Conservation (phyloP, 1,139 yeast species). For the Lodderomyces elongisporus region DNA sequence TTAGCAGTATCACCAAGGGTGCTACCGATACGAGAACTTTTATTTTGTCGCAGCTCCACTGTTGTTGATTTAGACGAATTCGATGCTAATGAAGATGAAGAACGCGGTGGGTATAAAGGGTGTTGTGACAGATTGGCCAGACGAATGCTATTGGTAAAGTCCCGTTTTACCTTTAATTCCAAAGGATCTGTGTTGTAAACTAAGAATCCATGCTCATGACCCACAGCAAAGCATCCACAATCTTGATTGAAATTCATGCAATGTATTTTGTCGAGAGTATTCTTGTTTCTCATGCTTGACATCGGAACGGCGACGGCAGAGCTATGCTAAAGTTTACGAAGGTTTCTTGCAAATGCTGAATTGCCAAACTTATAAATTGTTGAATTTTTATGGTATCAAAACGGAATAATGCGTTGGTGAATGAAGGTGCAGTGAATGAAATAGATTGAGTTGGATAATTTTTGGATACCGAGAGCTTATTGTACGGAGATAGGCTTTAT, state of each 20-base stretch:
- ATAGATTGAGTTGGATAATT: no score
- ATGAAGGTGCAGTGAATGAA: no score
- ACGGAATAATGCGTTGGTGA: no score
- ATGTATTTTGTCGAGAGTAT: slow-evolving; percentile 38
- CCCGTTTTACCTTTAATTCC: slow-evolving; percentile 69
- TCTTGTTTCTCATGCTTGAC: not conserved
- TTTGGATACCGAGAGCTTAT: no score
- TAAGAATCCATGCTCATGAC: slow-evolving; percentile 75
- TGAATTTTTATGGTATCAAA: no score
- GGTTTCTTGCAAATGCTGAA: no score
- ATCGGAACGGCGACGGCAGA: not conserved
- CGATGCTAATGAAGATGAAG: not conserved
- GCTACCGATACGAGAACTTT: slow-evolving; percentile 1
- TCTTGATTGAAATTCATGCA: slow-evolving; percentile 80
- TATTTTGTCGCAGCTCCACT: not conserved
- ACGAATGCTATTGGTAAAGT: slow-evolving; percentile 24
- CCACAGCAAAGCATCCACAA: slow-evolving; percentile 82
- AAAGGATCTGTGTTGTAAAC: slow-evolving; percentile 89
- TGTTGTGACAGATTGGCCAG: no score
- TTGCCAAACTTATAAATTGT: no score
- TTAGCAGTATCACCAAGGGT: slow-evolving; percentile 1
- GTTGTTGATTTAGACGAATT: not conserved
- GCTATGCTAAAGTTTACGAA: no score
- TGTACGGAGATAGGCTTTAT: no score
- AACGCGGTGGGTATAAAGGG: not conserved